Evolutionary conservation across 108 stramenopile genomes (phyloP).

Genomic region (Pseudonitzschia pungens): DNA sequence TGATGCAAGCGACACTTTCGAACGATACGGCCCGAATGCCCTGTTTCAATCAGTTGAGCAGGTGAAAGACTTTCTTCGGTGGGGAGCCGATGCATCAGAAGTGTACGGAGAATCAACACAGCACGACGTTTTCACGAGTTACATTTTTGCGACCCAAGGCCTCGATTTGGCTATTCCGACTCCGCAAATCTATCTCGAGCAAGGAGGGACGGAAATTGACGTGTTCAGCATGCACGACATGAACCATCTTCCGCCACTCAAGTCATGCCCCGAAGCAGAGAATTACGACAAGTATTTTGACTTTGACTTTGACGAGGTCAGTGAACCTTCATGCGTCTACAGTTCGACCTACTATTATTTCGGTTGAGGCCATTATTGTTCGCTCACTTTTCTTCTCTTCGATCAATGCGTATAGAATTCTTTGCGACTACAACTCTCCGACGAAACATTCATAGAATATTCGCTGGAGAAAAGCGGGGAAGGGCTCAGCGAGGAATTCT

Average conservation of each 20-base stretch:
- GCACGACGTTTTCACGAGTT: constrained; percentile 20
- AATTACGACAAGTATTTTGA: neutral
- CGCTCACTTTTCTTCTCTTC: neutral
- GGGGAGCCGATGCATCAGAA: constrained; percentile 23
- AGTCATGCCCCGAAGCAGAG: constrained; percentile 5
- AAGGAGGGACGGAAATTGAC: constrained; percentile 4
- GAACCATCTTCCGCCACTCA: constrained; percentile 9
- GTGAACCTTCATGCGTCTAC: neutral
- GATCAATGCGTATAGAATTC: neutral
- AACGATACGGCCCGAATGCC: constrained; percentile 40
- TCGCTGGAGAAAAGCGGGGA: neutral
- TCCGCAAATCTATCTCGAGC: constrained; percentile 21
- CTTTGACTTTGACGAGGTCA: constrained; percentile 10
- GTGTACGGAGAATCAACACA: constrained; percentile 2
- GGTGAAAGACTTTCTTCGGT: constrained; percentile 26
- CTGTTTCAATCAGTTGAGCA: constrained; percentile 29
- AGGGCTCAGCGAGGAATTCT: neutral
- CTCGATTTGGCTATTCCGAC: constrained; percentile 63
- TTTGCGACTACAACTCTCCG: neutral
- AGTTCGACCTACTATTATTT: neutral
- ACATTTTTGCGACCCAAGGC: constrained; percentile 62
- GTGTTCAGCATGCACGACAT: neutral
- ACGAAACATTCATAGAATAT: neutral
- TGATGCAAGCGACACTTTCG: constrained; percentile 9
- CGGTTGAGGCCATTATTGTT: neutral